Base-by-base conservation (phyloP, 306 rosid genomes). In the Prunus mira region DNA sequence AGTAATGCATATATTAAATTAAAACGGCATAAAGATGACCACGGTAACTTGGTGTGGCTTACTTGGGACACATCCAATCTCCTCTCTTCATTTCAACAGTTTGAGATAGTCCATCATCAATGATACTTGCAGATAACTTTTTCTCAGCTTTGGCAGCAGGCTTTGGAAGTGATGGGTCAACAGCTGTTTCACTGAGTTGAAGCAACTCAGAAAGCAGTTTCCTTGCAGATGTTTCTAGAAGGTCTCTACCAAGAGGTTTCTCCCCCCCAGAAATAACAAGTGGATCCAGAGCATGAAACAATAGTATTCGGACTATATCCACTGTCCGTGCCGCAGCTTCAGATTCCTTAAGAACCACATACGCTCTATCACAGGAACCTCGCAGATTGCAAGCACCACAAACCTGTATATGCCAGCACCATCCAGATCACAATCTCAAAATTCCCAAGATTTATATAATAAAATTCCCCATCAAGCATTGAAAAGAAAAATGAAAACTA, bases 321-420 rank as follows among this genome's bases (percentile, higher is more conserved):
- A 91, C 96, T 13, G 99, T 96, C 58, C 98, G 87, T 63, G 93
- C 95, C 74, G 84, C 80, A 24, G 87, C 91, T 81, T 92, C 93
- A 62, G 67, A 17, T 69, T 84, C 90, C 76, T 89, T 84, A 55
- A 92, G 75, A 84, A 89, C 82, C 54, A 82, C 91, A 86, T 96
- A 96, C 67, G 99, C 96, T 80, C 97, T 89, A 81, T 92, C 99
- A 81, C 99, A 96, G 43, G 99, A 91, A 69, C 86, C 95, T 75
- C 93, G 89, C 62, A 95, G 85, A 60, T 79, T 86, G 87, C 99
- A 95, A 81, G 86, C 78, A 83, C 98, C 71, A 64, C 99, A 95
- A 68, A 87, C 98, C 99, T 95, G 89, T 43, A 85, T 46, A 68
- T 52, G 17, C 12, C 51, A 50, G 18, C 50, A 61, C 2, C 54